Evolutionary conservation across 108 stramenopile genomes (phyloP).

Genomic region (Aurantiochytrium sp.): DNA sequence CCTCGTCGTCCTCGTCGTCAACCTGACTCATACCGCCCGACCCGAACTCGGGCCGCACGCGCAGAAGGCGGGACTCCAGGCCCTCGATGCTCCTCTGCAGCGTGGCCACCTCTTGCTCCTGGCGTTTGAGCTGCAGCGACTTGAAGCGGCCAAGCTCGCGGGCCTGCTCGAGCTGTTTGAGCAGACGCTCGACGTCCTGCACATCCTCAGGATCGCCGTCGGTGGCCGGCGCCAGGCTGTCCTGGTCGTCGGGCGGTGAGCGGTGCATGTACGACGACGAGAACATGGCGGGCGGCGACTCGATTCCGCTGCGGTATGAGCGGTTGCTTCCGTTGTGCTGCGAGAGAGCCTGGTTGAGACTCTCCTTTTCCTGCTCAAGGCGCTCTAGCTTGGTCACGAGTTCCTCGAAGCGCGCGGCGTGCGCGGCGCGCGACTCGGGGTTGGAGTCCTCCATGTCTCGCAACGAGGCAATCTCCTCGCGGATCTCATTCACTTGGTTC

Average conservation of each 20-base stretch:
- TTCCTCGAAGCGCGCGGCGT: not conserved
- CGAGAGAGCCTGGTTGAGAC: not conserved
- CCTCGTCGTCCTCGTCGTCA: not conserved
- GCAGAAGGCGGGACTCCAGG: not conserved
- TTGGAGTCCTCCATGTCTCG: not conserved
- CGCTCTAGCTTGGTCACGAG: not conserved
- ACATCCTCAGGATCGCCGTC: not conserved
- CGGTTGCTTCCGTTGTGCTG: not conserved
- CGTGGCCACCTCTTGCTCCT: slow-evolving; percentile 20
- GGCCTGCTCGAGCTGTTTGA: not conserved
- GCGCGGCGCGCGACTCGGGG: not conserved
- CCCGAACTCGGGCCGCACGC: not conserved
- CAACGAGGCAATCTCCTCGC: not conserved
- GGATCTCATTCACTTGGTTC: not conserved
- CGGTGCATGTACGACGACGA: not conserved
- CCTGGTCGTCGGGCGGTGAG: not conserved
- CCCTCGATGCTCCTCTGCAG: not conserved
- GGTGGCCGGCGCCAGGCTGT: not conserved
- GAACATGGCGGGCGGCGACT: not conserved
- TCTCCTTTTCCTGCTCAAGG: not conserved
- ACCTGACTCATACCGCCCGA: not conserved
- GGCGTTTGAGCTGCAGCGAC: slow-evolving; percentile 12
- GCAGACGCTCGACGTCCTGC: not conserved
- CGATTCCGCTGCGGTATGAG: not conserved
- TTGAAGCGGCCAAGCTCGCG: slow-evolving; percentile 19